Percentiles rank a stretch among this genome's conserved stretches.
Conservation (phyloP, 208 protist species). For the Leishmania mexicana region DNA sequence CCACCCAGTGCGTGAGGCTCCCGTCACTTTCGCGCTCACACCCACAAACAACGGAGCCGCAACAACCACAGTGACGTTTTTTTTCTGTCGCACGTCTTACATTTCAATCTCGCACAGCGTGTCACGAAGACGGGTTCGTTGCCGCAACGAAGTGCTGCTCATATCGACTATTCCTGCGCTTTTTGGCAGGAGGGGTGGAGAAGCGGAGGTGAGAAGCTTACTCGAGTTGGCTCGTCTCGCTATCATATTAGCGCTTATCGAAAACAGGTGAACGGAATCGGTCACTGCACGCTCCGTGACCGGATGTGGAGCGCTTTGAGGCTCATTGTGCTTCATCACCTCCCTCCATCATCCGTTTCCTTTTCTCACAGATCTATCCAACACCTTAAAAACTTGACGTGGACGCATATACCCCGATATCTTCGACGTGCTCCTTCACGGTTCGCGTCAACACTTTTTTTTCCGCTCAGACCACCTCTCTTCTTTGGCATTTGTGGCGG, state of each 20-base stretch:
- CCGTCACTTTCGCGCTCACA: neutral
- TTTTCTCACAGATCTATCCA: neutral
- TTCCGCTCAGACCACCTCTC: neutral
- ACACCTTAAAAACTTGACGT: neutral
- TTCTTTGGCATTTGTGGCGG: neutral
- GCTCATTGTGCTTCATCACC: slow-evolving; percentile 1
- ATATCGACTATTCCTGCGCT: neutral
- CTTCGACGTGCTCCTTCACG: neutral
- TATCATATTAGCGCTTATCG: neutral
- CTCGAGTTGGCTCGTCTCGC: neutral
- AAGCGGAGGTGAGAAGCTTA: too few relatives aligned
- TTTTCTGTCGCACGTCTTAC: neutral
- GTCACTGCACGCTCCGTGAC: neutral
- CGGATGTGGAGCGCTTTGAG: neutral
- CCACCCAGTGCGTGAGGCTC: neutral
- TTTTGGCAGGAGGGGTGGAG: neutral
- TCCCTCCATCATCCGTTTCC: neutral
- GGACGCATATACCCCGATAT: neutral
- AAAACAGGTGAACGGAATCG: neutral
- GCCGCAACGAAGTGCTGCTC: neutral
- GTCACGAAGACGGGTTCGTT: neutral
- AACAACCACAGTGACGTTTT: neutral
- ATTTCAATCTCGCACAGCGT: too few relatives aligned
- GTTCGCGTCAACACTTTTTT: too few relatives aligned
- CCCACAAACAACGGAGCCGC: neutral